Base-by-base conservation (phyloP, 2,329 filamentous ascomycete genomes). In the Rhynchosporium graminicola region DNA sequence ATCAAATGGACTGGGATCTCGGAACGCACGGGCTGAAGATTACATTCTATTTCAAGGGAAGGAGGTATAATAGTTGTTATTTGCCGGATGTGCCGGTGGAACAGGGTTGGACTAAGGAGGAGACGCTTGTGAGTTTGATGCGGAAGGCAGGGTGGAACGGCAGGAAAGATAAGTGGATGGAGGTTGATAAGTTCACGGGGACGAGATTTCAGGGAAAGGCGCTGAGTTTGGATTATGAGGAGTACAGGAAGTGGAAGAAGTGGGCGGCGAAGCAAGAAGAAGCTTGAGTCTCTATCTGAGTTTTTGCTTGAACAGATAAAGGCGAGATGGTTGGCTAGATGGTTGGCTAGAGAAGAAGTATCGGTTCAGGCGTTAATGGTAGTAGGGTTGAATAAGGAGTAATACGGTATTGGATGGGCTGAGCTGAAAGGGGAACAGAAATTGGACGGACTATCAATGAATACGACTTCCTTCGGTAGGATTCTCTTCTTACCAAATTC, bases 81-180 rank as follows among this genome's bases (percentile, higher is more conserved):
- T 82, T 99, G 13, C 95, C 95, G 0, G 91, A 97, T 74, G 92
- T 99, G 5, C 90, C 94, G 9, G 80, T 84, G 0, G 95, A 99
- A 80, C 95, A 98, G 75, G 93, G 91, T 15, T 99, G 95, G 95
- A 91, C 84, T 10, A 93, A 95, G 76, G 93, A 98, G 74, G 91
- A 98, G 81, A 91, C 94, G 0, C 76, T 99, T 2, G 83, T 92
- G 59, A 96, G 91, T 76, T 78, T 98, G 73, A 95, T 97, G 88
- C 83, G 91, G 63, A 99, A 99, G 81, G 93, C 93, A 0, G 95
- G 95, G 1, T 99, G 93, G 93, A 83, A 83, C 62, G 92, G 92
- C 0, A 76, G 78, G 50, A 78, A 73, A 71, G 78, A 79, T 59
- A 82, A 84, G 46, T 98, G 93, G 94, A 83, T 83, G 68, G 87